Base-by-base conservation (phyloP, 192 early-diverging fungal species). In the Linnemannia zychae region DNA sequence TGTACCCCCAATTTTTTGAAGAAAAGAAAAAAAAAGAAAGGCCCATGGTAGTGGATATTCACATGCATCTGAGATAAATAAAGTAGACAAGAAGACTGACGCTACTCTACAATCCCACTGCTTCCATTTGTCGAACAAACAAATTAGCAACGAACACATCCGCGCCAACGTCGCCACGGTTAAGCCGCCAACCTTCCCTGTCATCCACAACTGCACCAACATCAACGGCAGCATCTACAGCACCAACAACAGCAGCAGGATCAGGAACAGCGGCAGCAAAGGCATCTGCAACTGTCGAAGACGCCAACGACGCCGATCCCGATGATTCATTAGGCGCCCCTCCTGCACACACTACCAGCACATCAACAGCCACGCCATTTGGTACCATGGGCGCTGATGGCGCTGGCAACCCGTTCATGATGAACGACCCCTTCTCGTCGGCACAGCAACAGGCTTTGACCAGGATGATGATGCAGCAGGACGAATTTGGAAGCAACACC, bases 241-340 rank as follows among this genome's bases (percentile, higher is more conserved):
- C 50, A 33, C 33, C 28, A 17, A 5, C 44, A 49, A 33, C 15
- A 50, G 20, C 71, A 24, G n/a, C 72, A 31, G 69, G 9, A 9
- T 44, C 80, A 18, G 71, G 38, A 22, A 36, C 50, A n/a, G n/a
- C 34, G 4, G 18, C 60, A 63, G 22, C 68, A 60, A 84, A 66
- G 22, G 48, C 63, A 24, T 5, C 77, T 20, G 7, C 82, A 6
- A 73, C 44, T 18, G 74, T 73, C 0, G 44, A 76, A 20, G 74
- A 79, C 71, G 16, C n/a, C n/a, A 37, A 72, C 49, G 88, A 91
- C 73, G 87, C 80, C 16, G 90, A 91, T 76, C 90, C 90, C 22
- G 87, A 88, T 72, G 90, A 91, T 28, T 82, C 78, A 49, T 24
- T 91, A 31, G 90, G 90, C 22, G 90, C 90, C 3, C 90, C 90